phyloP scores from a whole-genome alignment of 1,139 yeast genomes.

The Candida sp. region DNA sequence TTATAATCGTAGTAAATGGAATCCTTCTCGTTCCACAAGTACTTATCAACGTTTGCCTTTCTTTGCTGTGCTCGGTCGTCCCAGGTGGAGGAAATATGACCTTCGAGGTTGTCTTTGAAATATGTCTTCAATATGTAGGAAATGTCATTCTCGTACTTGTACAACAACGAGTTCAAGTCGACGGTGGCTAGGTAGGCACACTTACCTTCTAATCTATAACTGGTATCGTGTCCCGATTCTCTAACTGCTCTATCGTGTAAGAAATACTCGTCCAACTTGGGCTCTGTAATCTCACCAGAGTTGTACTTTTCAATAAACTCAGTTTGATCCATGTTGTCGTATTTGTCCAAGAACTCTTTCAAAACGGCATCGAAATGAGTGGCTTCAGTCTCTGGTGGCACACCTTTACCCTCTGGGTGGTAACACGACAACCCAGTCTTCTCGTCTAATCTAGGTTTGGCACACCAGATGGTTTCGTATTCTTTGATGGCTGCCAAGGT shows the following conservation, averaged over 20 bases:
- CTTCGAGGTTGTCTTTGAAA: conserved; percentile 54
- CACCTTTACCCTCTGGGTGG: conserved; percentile 88
- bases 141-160: conserved; percentile 91
- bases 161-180: conserved; percentile 84
- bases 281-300: conserved; percentile 66
- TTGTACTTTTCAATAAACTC: conserved; percentile 80
- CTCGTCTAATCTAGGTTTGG: conserved; percentile 73
- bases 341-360: conserved; percentile 68
- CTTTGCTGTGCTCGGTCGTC: conserved; percentile 56
- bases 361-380: conserved; percentile 83
- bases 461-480: conserved; percentile 80
- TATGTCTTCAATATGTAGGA: conserved; percentile 62
- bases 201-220: conserved; percentile 87
- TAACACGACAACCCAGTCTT: conserved; percentile 88
- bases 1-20: conserved; percentile 90
- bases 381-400: conserved; percentile 97
- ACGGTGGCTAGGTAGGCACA: conserved; percentile 93
- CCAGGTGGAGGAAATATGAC: conserved; percentile 61
- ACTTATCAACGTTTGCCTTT: conserved; percentile 61
- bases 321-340: conserved; percentile 55
- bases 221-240: conserved; percentile 97
- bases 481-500: conserved; percentile 85
- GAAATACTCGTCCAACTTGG: conserved; percentile 85
- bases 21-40: conserved; percentile 83
- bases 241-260: conserved; percentile 95